These are phyloP conservation scores for Exophiala oligosperma DNA, from an alignment of 2,329 filamentous ascomycete genomes.

Conservation along the genomic window DNA sequence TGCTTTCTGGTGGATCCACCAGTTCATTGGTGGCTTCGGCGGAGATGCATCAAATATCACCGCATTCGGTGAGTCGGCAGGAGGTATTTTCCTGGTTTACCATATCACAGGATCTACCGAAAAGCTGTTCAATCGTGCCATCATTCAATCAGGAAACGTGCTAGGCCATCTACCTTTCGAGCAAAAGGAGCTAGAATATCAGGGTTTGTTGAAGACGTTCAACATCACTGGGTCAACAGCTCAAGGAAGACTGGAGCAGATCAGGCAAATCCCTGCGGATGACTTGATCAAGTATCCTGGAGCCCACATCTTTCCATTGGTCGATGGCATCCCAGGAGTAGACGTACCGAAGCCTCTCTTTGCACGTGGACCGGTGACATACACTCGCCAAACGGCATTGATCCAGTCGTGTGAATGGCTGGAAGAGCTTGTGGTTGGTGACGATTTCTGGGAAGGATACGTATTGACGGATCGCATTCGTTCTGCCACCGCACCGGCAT, in stretches of 20 bases:
- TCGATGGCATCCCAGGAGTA: slow-evolving; percentile 8
- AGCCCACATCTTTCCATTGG: slow-evolving; percentile 5
- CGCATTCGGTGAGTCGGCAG: slow-evolving; percentile 49
- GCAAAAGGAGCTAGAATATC: slow-evolving; percentile 45
- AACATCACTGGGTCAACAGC: slow-evolving; percentile 2
- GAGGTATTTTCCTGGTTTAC: slow-evolving; percentile 34
- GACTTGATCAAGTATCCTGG: slow-evolving; percentile 9
- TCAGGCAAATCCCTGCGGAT: slow-evolving; percentile 12
- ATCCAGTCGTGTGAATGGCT: slow-evolving; percentile 31
- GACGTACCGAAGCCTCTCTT: slow-evolving; percentile 7
- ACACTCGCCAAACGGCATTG: slow-evolving; percentile 3
- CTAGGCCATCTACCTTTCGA: slow-evolving; percentile 29
- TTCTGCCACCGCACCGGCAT: slow-evolving; percentile 40
- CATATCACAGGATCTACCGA: slow-evolving; percentile 17
- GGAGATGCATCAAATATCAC: slow-evolving; percentile 42
- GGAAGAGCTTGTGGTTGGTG: slow-evolving; percentile 28
- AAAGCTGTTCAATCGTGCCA: slow-evolving; percentile 3
- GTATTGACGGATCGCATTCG: slow-evolving; percentile 29
- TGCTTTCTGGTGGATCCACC: slow-evolving; percentile 41
- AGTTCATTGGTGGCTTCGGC: slow-evolving; percentile 43
- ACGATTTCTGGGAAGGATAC: slow-evolving; percentile 28
- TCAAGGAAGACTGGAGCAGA: slow-evolving; percentile 41
- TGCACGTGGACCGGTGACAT: slow-evolving; percentile 13
- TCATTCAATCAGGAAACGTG: slow-evolving; percentile 16
- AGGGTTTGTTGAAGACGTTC: slow-evolving; percentile 31